These are phyloP conservation scores for Phytophthora pini DNA, from an alignment of 352 stramenopile genomes.

Conservation along the genomic window DNA sequence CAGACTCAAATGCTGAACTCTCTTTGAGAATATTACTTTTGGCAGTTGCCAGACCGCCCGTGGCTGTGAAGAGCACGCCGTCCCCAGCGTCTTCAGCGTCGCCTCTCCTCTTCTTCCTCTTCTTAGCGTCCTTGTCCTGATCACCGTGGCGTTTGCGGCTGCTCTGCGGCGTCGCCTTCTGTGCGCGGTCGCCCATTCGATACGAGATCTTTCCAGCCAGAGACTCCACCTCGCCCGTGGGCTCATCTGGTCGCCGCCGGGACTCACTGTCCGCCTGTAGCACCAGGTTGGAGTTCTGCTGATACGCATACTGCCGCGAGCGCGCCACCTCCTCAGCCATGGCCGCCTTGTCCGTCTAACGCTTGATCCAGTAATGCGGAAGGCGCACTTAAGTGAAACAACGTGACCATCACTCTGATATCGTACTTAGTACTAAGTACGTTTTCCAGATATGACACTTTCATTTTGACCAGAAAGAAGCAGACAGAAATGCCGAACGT, in stretches of 20 bases:
- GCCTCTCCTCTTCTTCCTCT: constrained; percentile 68
- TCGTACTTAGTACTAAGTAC: too few species aligned
- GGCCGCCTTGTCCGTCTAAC: not conserved
- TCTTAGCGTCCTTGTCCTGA: not conserved
- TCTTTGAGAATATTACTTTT: constrained; percentile 75
- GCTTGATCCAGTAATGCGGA: not conserved
- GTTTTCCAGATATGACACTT: not conserved
- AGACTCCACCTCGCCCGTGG: constrained; percentile 89
- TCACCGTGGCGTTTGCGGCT: constrained; percentile 42
- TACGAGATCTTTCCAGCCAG: constrained; percentile 78
- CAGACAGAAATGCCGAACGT: constrained; percentile 53
- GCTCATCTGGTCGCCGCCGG: constrained; percentile 79
- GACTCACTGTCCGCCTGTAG: constrained; percentile 91
- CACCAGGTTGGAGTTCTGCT: constrained; percentile 95
- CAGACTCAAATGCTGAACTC: constrained; percentile 75
- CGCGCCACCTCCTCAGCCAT: constrained; percentile 93
- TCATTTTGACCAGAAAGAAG: not conserved
- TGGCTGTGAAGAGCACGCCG: constrained; percentile 61
- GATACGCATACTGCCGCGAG: constrained; percentile 93
- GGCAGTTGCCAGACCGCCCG: constrained; percentile 46
- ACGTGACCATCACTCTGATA: too few species aligned
- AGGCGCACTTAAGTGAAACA: not conserved
- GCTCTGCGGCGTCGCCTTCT: constrained; percentile 63
- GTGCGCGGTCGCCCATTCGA: constrained; percentile 86
- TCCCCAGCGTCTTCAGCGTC: constrained; percentile 33